phyloP scores from a whole-genome alignment of 331 rosid species.

The Ulmus americana region DNA sequence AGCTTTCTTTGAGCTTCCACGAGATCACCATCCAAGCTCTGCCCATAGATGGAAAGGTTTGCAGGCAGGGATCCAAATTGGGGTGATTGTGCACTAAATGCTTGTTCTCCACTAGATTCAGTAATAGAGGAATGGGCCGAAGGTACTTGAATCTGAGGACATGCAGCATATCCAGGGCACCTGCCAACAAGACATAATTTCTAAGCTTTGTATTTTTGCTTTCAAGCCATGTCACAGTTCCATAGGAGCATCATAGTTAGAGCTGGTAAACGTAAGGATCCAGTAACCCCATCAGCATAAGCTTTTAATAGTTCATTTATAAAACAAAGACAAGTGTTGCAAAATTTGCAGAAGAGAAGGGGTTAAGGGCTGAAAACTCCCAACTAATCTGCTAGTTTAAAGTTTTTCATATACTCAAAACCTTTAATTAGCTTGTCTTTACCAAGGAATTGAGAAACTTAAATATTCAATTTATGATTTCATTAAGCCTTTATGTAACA shows the following conservation, averaged over 20 bases:
- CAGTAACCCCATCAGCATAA: background rate
- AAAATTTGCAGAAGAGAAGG: background rate
- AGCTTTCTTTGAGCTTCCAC: constrained; percentile 52
- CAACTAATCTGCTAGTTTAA: background rate
- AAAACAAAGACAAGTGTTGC: background rate
- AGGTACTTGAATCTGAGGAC: constrained; percentile 47
- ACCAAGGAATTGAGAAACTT: background rate
- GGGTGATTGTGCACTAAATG: constrained; percentile 38
- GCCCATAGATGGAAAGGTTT: constrained; percentile 26
- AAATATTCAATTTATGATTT: no score
- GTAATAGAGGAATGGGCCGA: constrained; percentile 27
- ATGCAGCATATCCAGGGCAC: constrained; percentile 52
- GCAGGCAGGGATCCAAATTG: constrained; percentile 34
- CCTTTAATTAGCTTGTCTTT: background rate
- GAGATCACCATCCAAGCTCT: constrained; percentile 35
- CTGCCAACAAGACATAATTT: constrained; percentile 32
- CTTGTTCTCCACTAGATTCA: constrained; percentile 39
- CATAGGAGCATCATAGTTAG: background rate
- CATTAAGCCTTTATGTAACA: no score
- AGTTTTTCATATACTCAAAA: background rate
- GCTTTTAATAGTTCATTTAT: background rate
- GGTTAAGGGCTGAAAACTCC: background rate
- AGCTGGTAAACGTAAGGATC: background rate
- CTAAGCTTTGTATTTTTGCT: constrained; percentile 10
- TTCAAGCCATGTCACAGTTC: constrained; percentile 6